These are phyloP conservation scores for Phytophthora nicotianae DNA, from an alignment of 352 stramenopile genomes.

Conservation along the genomic window DNA sequence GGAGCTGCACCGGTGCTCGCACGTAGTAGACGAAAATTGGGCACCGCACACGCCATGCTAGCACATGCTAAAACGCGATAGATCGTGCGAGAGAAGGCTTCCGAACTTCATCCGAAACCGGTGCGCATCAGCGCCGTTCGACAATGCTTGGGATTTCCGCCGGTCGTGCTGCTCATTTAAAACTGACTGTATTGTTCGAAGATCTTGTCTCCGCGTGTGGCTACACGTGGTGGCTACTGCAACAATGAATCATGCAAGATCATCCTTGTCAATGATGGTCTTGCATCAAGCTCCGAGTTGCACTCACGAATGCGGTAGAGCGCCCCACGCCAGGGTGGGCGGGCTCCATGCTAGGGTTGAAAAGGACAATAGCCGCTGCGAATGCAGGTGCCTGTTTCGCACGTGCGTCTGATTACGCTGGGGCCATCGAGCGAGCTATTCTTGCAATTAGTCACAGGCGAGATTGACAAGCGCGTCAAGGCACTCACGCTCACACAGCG, in stretches of 20 bases:
- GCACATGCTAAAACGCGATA: too few species aligned
- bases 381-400: conserved; percentile 11
- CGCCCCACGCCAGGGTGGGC: conserved; percentile 5
- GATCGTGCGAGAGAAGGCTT: too few species aligned
- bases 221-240: too few species aligned
- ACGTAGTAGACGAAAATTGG: conserved; percentile 3
- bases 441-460: conserved; percentile 14
- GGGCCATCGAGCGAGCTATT: conserved; percentile 7
- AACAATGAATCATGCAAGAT: too few species aligned
- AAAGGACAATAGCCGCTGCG: conserved; percentile 15
- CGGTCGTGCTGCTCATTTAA: conserved; percentile 13
- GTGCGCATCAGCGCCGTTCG: conserved; percentile 9
- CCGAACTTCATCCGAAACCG: too few species aligned
- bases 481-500: conserved; percentile 7
- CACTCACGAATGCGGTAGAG: not conserved
- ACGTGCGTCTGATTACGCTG: conserved; percentile 35
- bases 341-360: conserved; percentile 20
- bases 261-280: not conserved
- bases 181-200: conserved; percentile 39
- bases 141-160: conserved; percentile 3
- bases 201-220: conserved; percentile 9
- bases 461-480: conserved; percentile 7
- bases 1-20: not conserved
- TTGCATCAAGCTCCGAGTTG: not conserved
- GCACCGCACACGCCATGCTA: conserved; percentile 5